Evolutionary conservation across 148 eudicot genomes (phyloP).

Genomic region (Chenopodium quinoa): DNA sequence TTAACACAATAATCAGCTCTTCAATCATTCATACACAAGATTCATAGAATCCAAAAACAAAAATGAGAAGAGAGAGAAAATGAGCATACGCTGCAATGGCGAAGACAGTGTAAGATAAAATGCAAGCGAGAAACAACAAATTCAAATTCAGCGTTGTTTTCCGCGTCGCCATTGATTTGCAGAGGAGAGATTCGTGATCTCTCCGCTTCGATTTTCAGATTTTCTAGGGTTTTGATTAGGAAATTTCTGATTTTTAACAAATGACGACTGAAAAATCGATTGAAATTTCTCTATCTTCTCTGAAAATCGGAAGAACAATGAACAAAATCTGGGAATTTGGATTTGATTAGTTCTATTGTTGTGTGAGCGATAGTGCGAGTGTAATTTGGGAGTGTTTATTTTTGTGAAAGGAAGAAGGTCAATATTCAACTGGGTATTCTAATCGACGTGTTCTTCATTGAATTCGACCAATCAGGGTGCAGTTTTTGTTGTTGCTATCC

Average conservation of each 20-base stretch:
- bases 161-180: constrained; percentile 24
- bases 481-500: constrained; percentile 21
- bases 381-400: not conserved
- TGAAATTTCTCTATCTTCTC: not conserved
- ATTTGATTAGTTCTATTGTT: not conserved
- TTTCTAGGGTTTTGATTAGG: constrained; percentile 29
- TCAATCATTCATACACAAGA: constrained; percentile 3
- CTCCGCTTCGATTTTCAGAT: constrained; percentile 1
- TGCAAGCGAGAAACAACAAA: constrained; percentile 31
- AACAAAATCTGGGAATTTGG: not conserved
- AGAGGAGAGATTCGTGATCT: constrained; percentile 30
- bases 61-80: not conserved
- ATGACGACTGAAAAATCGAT: not conserved
- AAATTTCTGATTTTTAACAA: not conserved
- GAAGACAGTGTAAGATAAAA: constrained; percentile 39
- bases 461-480: constrained; percentile 39
- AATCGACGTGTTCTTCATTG: constrained; percentile 32
- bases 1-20: constrained; percentile 3
- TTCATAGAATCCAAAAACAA: not conserved
- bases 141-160: constrained; percentile 21
- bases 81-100: constrained; percentile 75
- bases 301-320: not conserved
- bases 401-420: not conserved
- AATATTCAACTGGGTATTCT: not conserved
- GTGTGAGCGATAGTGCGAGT: not conserved